Evolutionary conservation across 805 yeast species (phyloP).

Genomic region (Candida pseudoglaebosa): DNA sequence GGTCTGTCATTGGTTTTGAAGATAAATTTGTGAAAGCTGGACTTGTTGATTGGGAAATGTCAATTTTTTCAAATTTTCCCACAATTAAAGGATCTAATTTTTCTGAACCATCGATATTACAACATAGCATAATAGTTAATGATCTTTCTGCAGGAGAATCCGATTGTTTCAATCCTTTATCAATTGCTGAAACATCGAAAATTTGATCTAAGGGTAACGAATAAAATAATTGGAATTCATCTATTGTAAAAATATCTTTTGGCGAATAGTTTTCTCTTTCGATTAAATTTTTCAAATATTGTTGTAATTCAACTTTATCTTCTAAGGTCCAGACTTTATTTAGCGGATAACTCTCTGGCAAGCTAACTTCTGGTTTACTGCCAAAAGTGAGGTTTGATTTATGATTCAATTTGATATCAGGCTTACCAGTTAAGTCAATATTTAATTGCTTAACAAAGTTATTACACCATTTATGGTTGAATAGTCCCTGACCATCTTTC

Average conservation of each 20-base stretch:
- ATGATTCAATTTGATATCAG: no score
- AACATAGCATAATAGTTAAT: constrained; percentile 56
- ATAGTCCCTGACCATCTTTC: constrained; percentile 64
- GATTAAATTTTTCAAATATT: constrained; percentile 32
- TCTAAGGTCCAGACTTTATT: constrained; percentile 60
- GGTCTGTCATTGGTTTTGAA: constrained; percentile 10
- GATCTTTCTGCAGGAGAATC: constrained; percentile 37
- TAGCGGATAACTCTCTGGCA: constrained; percentile 24
- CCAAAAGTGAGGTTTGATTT: no score
- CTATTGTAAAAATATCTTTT: constrained; percentile 54
- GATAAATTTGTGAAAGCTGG: constrained; percentile 16
- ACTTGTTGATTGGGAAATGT: constrained; percentile 26
- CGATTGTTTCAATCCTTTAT: constrained; percentile 39
- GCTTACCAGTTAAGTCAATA: constrained; percentile 47
- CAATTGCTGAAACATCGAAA: constrained; percentile 42
- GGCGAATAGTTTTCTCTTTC: constrained; percentile 36
- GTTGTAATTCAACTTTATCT: constrained; percentile 49
- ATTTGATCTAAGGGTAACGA: constrained; percentile 59
- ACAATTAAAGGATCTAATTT: constrained; percentile 58
- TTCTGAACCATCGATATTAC: constrained; percentile 60
- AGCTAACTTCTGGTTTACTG: constrained; percentile 31
- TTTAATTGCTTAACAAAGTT: constrained; percentile 46
- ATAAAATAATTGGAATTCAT: constrained; percentile 58
- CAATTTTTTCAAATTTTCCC: constrained; percentile 51
- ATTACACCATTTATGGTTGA: constrained; percentile 60